Conservation (phyloP, 805 yeast species). For the Kodamaea restingae region DNA sequence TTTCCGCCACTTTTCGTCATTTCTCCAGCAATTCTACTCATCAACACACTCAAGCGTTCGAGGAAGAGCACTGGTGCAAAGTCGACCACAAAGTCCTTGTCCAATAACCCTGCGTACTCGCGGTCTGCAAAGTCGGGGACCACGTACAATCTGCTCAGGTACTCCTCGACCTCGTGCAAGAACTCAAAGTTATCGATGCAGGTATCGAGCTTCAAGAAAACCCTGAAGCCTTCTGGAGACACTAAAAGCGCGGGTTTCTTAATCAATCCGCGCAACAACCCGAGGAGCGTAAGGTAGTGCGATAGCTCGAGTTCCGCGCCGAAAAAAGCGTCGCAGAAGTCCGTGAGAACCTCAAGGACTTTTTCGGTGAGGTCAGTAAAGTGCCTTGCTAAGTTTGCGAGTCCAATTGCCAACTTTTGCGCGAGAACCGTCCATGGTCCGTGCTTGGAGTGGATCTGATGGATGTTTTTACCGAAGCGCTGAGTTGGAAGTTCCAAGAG, state of each 20-base stretch:
- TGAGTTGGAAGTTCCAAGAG: slow-evolving; percentile 45
- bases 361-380: slow-evolving; percentile 17
- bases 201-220: slow-evolving; percentile 32
- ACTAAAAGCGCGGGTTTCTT: slow-evolving; percentile 25
- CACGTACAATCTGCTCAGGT: slow-evolving; percentile 18
- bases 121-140: slow-evolving; percentile 4
- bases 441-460: slow-evolving; percentile 19
- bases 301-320: slow-evolving; percentile 20
- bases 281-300: slow-evolving; percentile 33
- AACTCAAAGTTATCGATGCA: slow-evolving; percentile 38
- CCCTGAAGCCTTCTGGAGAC: slow-evolving; percentile 21
- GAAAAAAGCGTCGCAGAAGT: slow-evolving; percentile 25
- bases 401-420: slow-evolving; percentile 32
- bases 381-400: slow-evolving; percentile 26
- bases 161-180: slow-evolving; percentile 32
- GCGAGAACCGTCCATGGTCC: slow-evolving; percentile 35
- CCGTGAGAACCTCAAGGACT: slow-evolving; percentile 19
- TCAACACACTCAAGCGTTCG: slow-evolving; percentile 31
- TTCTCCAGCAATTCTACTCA: slow-evolving; percentile 32
- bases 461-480: slow-evolving; percentile 32
- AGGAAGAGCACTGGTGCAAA: slow-evolving; percentile 34
- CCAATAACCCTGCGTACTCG: slow-evolving; percentile 18
- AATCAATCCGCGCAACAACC: slow-evolving; percentile 30
- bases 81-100: slow-evolving; percentile 25
- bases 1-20: slow-evolving; percentile 19